Base-by-base conservation (phyloP, 2,329 filamentous ascomycete species). In the Scedosporium dehoogii region DNA sequence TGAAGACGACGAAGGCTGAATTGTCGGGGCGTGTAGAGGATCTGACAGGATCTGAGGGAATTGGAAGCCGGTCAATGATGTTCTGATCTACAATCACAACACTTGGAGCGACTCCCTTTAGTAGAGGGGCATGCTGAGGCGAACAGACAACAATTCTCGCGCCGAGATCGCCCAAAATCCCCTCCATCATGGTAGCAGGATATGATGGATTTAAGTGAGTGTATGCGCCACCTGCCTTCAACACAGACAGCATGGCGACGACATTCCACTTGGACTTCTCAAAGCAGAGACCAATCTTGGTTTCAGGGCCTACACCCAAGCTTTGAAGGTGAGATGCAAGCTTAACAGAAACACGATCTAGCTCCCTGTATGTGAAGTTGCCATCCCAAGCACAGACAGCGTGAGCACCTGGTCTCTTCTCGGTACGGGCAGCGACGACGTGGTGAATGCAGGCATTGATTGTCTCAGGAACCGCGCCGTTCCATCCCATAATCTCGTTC, bases 361-460 rank as follows among this genome's bases (percentile, higher is more conserved):
- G 68, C 21, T 80, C 72, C 62, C 67, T 56, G 61, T 78, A 79
- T 10, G 76, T 78, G 51, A 79, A 72, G 16, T 67, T 64, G 16
- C 75, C 78, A 64, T 80, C 78, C 76, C 77, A 80, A 0, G 78
- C 76, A n/a, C 74, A 68, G 16, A 80, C 71, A 1, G 79, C 78
- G 0, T 69, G 66, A 0, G 71, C 65, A 7, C 67, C 61, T 0
- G 77, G 75, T 2, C 70, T 65, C n/a, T 67, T 65, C 3, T 58
- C 63, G 21, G 73, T 74, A 55, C 75, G 74, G 33, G 74, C 70
- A 1, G 72, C 71, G 12, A 80, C 69, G 57, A 75, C 66, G 38
- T 78, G 73, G 58, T 79, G 77, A 68, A 79, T 78, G 62, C 75
- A 76, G 14, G 53, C 16, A 4, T n/a, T 38, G 23, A 57, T 27